phyloP scores from a whole-genome alignment of 1,139 yeast species.

The Pneumocystis jirovecii region DNA sequence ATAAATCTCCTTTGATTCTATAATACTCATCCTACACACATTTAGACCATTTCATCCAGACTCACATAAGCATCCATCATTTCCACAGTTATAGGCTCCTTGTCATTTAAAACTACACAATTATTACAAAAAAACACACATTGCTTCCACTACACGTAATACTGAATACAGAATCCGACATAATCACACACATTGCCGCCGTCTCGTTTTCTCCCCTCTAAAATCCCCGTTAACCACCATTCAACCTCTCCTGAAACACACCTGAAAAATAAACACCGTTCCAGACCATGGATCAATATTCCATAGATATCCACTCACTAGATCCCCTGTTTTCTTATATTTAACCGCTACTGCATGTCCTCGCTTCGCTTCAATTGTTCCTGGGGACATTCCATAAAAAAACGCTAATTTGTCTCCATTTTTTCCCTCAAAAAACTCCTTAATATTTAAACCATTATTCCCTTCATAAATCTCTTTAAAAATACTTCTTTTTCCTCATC shows the following conservation, averaged over 20 bases:
- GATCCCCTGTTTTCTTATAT: background rate
- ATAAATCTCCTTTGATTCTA: background rate
- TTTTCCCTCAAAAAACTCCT: background rate
- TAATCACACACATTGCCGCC: background rate
- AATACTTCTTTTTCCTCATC: background rate
- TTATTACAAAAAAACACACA: background rate
- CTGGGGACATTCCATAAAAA: background rate
- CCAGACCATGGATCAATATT: constrained; percentile 7
- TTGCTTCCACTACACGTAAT: background rate
- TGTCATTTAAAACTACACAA: background rate
- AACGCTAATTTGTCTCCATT: background rate
- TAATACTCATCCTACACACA: background rate
- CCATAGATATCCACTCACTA: constrained; percentile 8
- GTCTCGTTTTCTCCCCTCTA: background rate
- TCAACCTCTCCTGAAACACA: background rate
- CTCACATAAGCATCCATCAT: background rate
- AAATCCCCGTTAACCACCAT: background rate
- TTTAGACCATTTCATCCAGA: background rate
- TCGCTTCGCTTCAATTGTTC: constrained; percentile 1
- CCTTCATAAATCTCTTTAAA: no score
- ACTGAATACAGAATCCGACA: background rate
- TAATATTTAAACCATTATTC: no score
- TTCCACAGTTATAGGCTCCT: background rate
- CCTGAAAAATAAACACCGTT: constrained; percentile 1
- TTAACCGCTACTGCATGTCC: background rate